phyloP scores from a whole-genome alignment of 73 alveolate species.

The Paramecium sonneborni region DNA sequence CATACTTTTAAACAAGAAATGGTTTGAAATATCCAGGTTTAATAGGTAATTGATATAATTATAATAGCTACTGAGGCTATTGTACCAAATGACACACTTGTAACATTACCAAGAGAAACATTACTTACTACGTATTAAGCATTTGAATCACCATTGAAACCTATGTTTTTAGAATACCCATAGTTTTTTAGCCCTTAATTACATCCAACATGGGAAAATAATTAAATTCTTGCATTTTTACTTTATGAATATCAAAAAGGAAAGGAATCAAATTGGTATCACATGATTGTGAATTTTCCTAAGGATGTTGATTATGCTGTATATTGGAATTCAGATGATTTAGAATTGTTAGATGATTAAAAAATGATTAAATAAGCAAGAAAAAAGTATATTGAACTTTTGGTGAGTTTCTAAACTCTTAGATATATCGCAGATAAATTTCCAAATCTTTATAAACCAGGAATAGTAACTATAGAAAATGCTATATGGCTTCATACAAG shows the following conservation, averaged over 20 bases:
- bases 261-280: constrained; percentile 51
- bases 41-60: not conserved
- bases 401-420: not conserved
- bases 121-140: constrained; percentile 9
- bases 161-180: constrained; percentile 36
- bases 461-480: constrained; percentile 35
- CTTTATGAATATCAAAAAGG: not conserved
- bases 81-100: not conserved
- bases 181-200: constrained; percentile 23
- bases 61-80: constrained; percentile 39
- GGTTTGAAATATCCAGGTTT: constrained; percentile 45
- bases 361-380: not conserved
- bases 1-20: constrained; percentile 26
- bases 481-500: constrained; percentile 61
- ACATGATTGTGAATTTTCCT: constrained; percentile 29
- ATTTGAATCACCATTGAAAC: constrained; percentile 11
- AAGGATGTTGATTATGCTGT: constrained; percentile 55
- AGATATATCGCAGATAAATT: not conserved
- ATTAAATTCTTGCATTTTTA: not conserved
- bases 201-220: not conserved
- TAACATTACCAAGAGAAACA: constrained; percentile 7
- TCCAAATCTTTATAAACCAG: constrained; percentile 42
- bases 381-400: not conserved
- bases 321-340: constrained; percentile 59
- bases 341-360: constrained; percentile 18